Conservation (phyloP, 306 rosid species). For the Prosopis cineraria region DNA sequence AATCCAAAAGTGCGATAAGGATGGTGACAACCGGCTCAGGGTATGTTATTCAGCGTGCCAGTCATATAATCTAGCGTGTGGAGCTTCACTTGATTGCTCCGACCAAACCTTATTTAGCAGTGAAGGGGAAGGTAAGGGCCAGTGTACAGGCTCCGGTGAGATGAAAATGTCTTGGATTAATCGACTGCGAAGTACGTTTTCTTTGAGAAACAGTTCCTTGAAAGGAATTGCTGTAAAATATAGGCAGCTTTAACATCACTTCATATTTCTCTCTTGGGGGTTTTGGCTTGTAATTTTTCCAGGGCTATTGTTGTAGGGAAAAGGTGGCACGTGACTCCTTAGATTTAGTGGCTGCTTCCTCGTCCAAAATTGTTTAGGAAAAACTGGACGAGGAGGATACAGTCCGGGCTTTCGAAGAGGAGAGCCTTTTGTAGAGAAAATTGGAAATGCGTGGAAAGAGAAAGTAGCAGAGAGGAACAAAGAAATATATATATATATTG, state of each 20-base stretch:
- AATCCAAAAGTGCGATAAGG: constrained; percentile 87
- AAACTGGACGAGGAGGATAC: constrained; percentile 53
- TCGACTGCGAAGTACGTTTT: constrained; percentile 56
- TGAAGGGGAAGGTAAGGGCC: constrained; percentile 74
- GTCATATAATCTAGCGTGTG: constrained; percentile 90
- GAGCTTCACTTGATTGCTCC: constrained; percentile 94
- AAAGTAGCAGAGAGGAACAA: constrained; percentile 19
- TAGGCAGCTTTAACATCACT: constrained; percentile 52
- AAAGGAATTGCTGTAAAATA: constrained; percentile 68
- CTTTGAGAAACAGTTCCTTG: constrained; percentile 58
- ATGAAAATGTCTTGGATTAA: constrained; percentile 68
- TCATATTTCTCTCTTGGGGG: constrained; percentile 20
- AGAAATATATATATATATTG: constrained; percentile 3
- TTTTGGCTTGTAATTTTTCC: constrained; percentile 55
- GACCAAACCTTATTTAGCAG: constrained; percentile 92
- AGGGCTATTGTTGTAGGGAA: constrained; percentile 39
- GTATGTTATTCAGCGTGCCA: constrained; percentile 94
- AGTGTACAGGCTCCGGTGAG: constrained; percentile 89
- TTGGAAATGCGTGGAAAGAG: constrained; percentile 45
- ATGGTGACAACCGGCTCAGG: constrained; percentile 92
- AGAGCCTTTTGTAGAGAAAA: constrained; percentile 71
- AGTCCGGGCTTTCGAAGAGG: constrained; percentile 71
- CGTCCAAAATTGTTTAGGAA: constrained; percentile 62
- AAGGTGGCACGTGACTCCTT: constrained; percentile 44
- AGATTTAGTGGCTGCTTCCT: constrained; percentile 62